Base-by-base conservation (phyloP, 2,329 filamentous ascomycete genomes). In the Aspergillus candidus region DNA sequence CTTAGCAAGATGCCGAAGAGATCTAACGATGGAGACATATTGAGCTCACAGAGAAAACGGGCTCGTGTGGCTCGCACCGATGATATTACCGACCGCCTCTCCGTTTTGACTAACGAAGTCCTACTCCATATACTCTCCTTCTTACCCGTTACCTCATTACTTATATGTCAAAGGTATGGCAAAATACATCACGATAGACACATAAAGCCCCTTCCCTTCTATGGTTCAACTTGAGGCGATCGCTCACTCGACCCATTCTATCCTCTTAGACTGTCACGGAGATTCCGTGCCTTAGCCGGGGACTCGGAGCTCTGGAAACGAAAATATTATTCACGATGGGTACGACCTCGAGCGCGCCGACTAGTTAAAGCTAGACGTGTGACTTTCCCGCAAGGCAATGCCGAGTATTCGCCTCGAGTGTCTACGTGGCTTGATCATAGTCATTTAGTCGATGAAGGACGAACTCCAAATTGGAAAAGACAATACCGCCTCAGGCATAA, bases 291-390 rank as follows among this genome's bases (percentile, higher is more conserved):
- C 32, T 76, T 97, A 13, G 78, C 87, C 6, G 76, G 78, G 43
- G 93, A 97, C 65, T 84, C 85, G 1, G 88, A 96, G 62, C 72
- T 97, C 44, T 98, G 93, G 93, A 93, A 91, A 64, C 77, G 78
- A 11, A 79, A 88, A 39, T 98, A 95, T 68, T 95, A 94, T 68
- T 76, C 81, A 18, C 83, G 85, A 50, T 97, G 94, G 66, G 87
- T 96, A 27, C 77, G 86, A 31, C 89, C 88, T 32, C 80, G 89
- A 58, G 86, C 85, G 31, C 77, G 85, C 53, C 80, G 85, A 46
- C 82, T 91, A 44, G 85, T 86, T 0, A 84, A 84, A 15, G 77
- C 84, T 30, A 76, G 70, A 56, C 70, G 72, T 32, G 53, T 64
- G 3, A 61, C 53, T 32, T 47, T 63, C 6, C 54, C 57, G 11